Evolutionary conservation across 257 asterid genomes (phyloP).

Genomic region (Cordia subcordata): DNA sequence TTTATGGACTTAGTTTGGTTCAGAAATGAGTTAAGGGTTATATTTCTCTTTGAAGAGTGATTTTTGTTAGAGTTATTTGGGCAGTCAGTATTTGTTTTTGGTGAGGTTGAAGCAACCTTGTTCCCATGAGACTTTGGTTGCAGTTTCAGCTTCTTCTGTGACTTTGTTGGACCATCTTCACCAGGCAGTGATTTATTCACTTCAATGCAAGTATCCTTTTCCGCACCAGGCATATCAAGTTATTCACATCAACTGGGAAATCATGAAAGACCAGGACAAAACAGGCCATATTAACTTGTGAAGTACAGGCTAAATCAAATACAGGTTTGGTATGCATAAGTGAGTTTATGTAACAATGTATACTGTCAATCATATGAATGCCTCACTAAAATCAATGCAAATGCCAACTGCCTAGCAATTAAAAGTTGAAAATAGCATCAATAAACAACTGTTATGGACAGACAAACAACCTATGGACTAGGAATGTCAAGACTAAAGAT

Average conservation of each 20-base stretch:
- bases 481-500: no score
- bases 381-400: no score
- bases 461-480: no score
- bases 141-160: constrained; percentile 35
- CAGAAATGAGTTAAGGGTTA: constrained; percentile 32
- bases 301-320: background rate
- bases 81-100: constrained; percentile 26
- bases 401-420: no score
- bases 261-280: background rate
- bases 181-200: constrained; percentile 8
- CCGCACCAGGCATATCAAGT: constrained; percentile 49
- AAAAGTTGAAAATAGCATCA: no score
- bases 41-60: constrained; percentile 38
- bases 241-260: constrained; percentile 11
- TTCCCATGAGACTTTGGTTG: constrained; percentile 28
- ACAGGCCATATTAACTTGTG: background rate
- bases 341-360: background rate
- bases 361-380: no score
- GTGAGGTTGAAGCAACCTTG: constrained; percentile 26
- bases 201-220: constrained; percentile 25
- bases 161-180: constrained; percentile 36
- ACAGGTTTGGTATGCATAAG: background rate
- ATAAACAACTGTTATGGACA: no score
- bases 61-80: constrained; percentile 29
- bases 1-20: constrained; percentile 42